A percentile compares a stretch with the other conserved stretches of the same genome.
phyloP scores from a whole-genome alignment of 164 flowering plant genomes.

The Brasenia schreberi region DNA sequence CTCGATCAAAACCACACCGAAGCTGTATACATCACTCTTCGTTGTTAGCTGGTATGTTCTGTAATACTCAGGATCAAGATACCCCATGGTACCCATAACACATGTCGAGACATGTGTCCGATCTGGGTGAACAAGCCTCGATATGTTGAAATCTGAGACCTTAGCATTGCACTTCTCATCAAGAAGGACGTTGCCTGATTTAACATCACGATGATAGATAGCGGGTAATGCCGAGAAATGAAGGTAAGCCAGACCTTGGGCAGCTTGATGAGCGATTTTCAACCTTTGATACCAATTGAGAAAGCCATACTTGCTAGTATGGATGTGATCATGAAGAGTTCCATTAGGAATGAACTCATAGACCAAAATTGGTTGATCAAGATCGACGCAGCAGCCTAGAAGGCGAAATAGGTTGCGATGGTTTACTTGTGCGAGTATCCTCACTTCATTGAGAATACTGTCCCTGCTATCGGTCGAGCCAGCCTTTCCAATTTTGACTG shows the following conservation, averaged over 20 bases:
- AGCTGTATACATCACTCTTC: constrained; percentile 80
- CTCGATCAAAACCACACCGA: constrained; percentile 5
- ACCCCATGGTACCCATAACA: constrained; percentile 67
- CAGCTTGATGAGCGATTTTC: constrained; percentile 11
- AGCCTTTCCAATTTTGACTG: constrained; percentile 49
- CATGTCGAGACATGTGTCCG: constrained; percentile 66
- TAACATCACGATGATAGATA: constrained; percentile 14
- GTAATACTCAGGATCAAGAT: constrained; percentile 71
- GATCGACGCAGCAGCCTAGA: too few species aligned
- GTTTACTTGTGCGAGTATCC: constrained; percentile 46
- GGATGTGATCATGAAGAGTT: too few species aligned
- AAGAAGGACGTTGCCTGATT: constrained; percentile 11
- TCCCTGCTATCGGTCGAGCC: constrained; percentile 47
- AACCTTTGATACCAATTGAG: too few species aligned
- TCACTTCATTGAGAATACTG: constrained; percentile 55
- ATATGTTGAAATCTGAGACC: too few species aligned
- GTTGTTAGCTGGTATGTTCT: constrained; percentile 59
- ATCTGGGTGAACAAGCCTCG: constrained; percentile 14
- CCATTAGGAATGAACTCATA: constrained; percentile 12
- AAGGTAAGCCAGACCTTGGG: constrained; percentile 11
- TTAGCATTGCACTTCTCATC: neutral
- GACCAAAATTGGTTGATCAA: constrained; percentile 10
- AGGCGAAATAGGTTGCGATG: constrained; percentile 10
- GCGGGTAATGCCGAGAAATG: constrained; percentile 11
- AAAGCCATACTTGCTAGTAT: too few species aligned